These are phyloP conservation scores for Silene uniflora DNA, from an alignment of 148 eudicot species.

Conservation along the genomic window DNA sequence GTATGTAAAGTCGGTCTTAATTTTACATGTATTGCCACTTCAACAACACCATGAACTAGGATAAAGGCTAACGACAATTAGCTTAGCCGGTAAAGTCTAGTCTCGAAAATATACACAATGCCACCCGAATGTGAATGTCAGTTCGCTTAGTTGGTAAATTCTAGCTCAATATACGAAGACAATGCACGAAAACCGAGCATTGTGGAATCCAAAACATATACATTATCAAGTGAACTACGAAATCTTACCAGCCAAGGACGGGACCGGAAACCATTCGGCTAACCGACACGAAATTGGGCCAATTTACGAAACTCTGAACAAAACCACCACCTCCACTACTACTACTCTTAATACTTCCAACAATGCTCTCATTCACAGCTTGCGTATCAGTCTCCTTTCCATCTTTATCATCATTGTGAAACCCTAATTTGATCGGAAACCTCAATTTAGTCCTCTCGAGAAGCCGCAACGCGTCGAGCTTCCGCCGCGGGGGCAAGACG, in stretches of 20 bases:
- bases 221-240: too few relatives aligned
- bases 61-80: background rate
- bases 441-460: slow-evolving; percentile 19
- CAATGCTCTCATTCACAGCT: background rate
- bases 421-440: slow-evolving; percentile 42
- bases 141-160: slow-evolving; percentile 3
- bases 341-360: slow-evolving; percentile 19
- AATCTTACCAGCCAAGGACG: slow-evolving; percentile 72
- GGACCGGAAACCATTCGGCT: slow-evolving; percentile 75
- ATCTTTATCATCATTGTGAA: slow-evolving; percentile 7
- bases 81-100: background rate
- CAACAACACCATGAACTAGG: background rate
- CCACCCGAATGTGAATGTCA: background rate
- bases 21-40: background rate
- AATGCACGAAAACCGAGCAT: background rate
- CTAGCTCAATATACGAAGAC: background rate
- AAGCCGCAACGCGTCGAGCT: slow-evolving; percentile 34
- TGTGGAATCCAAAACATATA: too few relatives aligned
- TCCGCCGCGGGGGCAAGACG: slow-evolving; percentile 31
- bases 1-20: background rate
- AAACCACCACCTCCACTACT: slow-evolving; percentile 25
- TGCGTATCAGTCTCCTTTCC: background rate
- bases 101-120: background rate
- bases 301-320: slow-evolving; percentile 49
- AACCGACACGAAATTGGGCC: slow-evolving; percentile 73